A percentile compares a stretch with the other conserved stretches of the same genome.
Conservation (phyloP, 2,329 filamentous ascomycete species). For the Cadophora sp. region DNA sequence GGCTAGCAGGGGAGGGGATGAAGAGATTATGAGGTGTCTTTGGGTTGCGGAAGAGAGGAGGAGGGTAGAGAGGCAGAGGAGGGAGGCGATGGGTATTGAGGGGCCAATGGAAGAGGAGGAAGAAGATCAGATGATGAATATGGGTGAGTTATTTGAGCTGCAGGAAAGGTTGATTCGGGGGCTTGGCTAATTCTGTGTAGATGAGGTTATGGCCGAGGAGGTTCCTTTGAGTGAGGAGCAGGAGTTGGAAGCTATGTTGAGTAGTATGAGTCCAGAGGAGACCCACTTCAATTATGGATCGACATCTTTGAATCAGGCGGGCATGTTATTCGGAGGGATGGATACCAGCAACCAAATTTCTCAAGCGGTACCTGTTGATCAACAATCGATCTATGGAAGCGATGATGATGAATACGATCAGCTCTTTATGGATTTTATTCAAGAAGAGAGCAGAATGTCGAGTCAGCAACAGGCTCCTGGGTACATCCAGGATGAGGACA, state of each 20-base stretch:
- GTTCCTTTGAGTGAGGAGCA: constrained; percentile 59
- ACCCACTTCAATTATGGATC: constrained; percentile 7
- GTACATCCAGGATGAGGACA: constrained; percentile 42
- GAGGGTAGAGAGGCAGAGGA: constrained; percentile 43
- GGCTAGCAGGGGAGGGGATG: constrained; percentile 61
- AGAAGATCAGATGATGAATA: constrained; percentile 21
- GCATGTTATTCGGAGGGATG: constrained; percentile 16
- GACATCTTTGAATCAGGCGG: background rate
- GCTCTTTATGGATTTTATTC: constrained; percentile 69
- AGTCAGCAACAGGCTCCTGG: constrained; percentile 36
- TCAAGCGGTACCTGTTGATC: constrained; percentile 10
- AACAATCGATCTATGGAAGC: constrained; percentile 39
- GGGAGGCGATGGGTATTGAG: constrained; percentile 40
- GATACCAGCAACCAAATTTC: constrained; percentile 4
- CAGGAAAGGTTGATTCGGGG: background rate
- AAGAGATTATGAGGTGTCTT: constrained; percentile 55
- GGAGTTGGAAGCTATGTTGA: constrained; percentile 64
- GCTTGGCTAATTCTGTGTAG: constrained; percentile 22
- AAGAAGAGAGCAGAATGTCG: constrained; percentile 49
- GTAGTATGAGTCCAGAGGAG: constrained; percentile 34
- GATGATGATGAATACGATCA: constrained; percentile 69
- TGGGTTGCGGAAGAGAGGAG: constrained; percentile 49
- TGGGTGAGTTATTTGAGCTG: constrained; percentile 25
- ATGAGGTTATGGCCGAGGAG: constrained; percentile 56
- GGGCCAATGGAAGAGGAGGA: constrained; percentile 29